These are phyloP conservation scores for Aegilops tauschii DNA, from an alignment of 176 grass and related monocot species.

Conservation along the genomic window DNA sequence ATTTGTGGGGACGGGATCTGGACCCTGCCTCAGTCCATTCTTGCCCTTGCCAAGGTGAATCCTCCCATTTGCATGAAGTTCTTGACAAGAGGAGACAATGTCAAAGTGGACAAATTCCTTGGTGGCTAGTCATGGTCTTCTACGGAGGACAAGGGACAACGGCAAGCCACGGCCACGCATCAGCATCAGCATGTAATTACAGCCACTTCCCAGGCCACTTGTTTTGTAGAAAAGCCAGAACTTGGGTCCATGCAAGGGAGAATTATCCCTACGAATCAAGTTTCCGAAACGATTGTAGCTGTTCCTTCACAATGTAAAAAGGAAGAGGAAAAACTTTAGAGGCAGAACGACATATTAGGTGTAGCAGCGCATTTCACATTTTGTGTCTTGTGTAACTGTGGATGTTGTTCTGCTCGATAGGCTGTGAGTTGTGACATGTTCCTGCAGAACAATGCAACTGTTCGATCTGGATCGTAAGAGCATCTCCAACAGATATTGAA, in stretches of 20 bases:
- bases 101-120: constrained; percentile 48
- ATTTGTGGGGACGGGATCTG: constrained; percentile 95
- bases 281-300: not conserved
- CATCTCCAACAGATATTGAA: too few relatives aligned
- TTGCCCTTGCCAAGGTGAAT: constrained; percentile 70
- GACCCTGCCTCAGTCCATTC: constrained; percentile 81
- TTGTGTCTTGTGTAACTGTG: not conserved
- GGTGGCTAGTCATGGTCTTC: not conserved
- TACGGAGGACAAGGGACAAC: not conserved
- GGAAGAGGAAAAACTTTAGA: not conserved
- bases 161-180: not conserved
- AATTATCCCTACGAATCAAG: not conserved
- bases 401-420: too few relatives aligned
- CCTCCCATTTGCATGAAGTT: constrained; percentile 98
- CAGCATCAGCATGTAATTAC: constrained; percentile 34
- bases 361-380: not conserved
- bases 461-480: too few relatives aligned
- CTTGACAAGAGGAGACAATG: constrained; percentile 39
- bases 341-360: not conserved
- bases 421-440: not conserved
- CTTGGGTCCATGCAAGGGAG: not conserved
- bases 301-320: not conserved
- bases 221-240: constrained; percentile 23
- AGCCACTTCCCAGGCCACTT: not conserved
- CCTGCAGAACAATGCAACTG: not conserved